Conservation (phyloP, 208 protist genomes). For the Leptomonas seymouri region DNA sequence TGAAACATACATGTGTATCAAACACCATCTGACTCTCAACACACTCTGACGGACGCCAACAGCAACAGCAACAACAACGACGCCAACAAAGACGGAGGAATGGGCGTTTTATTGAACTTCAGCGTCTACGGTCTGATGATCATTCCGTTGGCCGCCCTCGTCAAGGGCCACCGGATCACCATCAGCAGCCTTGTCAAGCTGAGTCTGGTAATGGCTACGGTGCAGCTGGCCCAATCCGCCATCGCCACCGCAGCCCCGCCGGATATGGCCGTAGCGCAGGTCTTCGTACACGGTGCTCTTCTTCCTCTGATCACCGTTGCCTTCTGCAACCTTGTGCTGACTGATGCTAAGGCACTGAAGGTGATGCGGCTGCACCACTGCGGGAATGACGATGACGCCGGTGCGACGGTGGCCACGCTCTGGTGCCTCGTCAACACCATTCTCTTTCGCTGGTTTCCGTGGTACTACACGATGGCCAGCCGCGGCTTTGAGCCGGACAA, state of each 20-base stretch:
- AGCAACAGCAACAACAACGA: constrained; percentile 10
- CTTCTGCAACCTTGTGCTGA: constrained; percentile 64
- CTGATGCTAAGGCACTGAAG: constrained; percentile 53
- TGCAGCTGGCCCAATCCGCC: constrained; percentile 65
- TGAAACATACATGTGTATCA: too few relatives aligned
- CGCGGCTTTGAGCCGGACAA: constrained; percentile 56
- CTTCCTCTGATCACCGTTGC: constrained; percentile 49
- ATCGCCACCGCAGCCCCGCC: constrained; percentile 39
- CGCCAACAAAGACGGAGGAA: constrained; percentile 16
- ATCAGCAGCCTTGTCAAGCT: constrained; percentile 45
- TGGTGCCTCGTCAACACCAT: constrained; percentile 62
- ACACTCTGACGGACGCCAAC: too few relatives aligned
- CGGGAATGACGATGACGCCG: constrained; percentile 31
- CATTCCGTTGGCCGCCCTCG: constrained; percentile 62
- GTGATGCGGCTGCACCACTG: constrained; percentile 47
- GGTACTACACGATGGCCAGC: constrained; percentile 68
- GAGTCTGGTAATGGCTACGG: constrained; percentile 32
- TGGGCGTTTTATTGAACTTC: constrained; percentile 71
- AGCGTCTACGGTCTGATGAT: constrained; percentile 81
- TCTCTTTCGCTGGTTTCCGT: constrained; percentile 75
- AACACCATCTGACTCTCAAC: too few relatives aligned
- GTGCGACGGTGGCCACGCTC: constrained; percentile 49
- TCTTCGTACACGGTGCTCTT: constrained; percentile 36
- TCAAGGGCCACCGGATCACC: constrained; percentile 61
- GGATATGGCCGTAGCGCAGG: constrained; percentile 22